Base-by-base conservation (phyloP, 805 yeast species). In the Isabelozyma pseudorhagii region DNA sequence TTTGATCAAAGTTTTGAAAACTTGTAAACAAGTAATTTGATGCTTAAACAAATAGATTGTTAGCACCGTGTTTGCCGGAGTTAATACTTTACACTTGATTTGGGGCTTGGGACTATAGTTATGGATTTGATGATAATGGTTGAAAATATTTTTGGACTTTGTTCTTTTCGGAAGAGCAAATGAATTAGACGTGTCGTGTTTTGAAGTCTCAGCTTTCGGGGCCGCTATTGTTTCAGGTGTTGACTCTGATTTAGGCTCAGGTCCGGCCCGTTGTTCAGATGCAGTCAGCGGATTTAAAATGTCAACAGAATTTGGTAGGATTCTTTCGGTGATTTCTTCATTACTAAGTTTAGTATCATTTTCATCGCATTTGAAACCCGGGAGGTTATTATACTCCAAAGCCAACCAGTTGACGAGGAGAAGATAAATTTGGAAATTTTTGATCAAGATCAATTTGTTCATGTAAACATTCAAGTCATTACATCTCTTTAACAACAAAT, bases 381-480 rank as follows among this genome's bases (percentile, higher is more conserved):
- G 70, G 43, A 66, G 55, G n/a, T 52, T 54, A 9, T 49, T 44
- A 54, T 59, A 64, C 1, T 46, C 46, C 2, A 54, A 51, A 38
- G 61, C 64, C 28, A 71, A 51, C 71, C 74, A 66, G 44, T 60
- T 60, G 5, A 67, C 50, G 50, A 72, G 51, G 5, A 58, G 56
- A 3, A 62, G 52, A 2, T 64, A 60, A 4, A 57, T 60, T 48
- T 64, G 69, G 55, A 60, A 67, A 21, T 61, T 54, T 44, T 61
- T 58, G n/a, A 38, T 68, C 51, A 63, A 60, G 46, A 64, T 60
- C 43, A 74, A 54, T 40, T 64, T 56, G 44, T 64, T 61, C 42
- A 79, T 62, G 59, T 78, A 79, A 10, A 61, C 53, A 50, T 76
- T 67, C 51, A 79, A 55, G 14, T 68, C 69, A 38, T 68, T 67